These are phyloP conservation scores for Chlamydomonas applanata DNA, from an alignment of 139 green algal species.

Conservation along the genomic window DNA sequence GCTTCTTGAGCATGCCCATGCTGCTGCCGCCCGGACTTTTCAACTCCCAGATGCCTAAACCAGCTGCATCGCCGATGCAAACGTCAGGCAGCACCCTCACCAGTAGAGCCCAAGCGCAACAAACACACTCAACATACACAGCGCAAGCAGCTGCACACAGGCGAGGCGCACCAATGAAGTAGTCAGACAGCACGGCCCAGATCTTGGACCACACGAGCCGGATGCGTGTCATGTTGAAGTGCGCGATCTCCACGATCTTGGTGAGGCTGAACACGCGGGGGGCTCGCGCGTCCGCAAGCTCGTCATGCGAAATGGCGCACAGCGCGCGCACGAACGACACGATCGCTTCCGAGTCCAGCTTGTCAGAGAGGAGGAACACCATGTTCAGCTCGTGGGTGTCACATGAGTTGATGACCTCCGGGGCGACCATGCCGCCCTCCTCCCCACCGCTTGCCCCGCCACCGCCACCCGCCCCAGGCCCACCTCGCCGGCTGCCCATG, in stretches of 20 bases:
- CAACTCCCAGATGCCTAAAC: too few species aligned
- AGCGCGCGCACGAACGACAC: conserved; percentile 91
- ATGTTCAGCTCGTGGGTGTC: conserved; percentile 50
- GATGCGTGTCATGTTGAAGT: conserved; percentile 98
- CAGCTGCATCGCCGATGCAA: conserved; percentile 74
- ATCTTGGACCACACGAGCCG: conserved; percentile 94
- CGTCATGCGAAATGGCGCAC: conserved; percentile 57
- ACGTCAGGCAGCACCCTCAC: conserved; percentile 80
- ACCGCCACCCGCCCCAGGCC: background rate
- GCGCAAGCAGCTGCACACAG: background rate
- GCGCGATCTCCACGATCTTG: conserved; percentile 96
- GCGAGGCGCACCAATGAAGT: conserved; percentile 71
- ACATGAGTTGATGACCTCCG: conserved; percentile 55
- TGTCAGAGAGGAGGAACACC: conserved; percentile 44
- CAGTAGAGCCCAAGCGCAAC: too few species aligned
- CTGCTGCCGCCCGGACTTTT: too few species aligned
- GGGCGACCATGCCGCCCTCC: conserved; percentile 16
- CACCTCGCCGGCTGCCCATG: background rate
- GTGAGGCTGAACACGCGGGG: conserved; percentile 89
- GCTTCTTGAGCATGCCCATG: too few species aligned
- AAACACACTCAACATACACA: background rate
- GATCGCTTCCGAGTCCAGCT: conserved; percentile 81
- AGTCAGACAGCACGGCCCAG: conserved; percentile 91
- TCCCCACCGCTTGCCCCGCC: background rate
- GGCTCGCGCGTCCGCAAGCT: conserved; percentile 47